Evolutionary conservation across 441 rosid genomes (phyloP), one percentile per base, ranked within the genome.

Genomic region (Isatis lusitanica): DNA sequence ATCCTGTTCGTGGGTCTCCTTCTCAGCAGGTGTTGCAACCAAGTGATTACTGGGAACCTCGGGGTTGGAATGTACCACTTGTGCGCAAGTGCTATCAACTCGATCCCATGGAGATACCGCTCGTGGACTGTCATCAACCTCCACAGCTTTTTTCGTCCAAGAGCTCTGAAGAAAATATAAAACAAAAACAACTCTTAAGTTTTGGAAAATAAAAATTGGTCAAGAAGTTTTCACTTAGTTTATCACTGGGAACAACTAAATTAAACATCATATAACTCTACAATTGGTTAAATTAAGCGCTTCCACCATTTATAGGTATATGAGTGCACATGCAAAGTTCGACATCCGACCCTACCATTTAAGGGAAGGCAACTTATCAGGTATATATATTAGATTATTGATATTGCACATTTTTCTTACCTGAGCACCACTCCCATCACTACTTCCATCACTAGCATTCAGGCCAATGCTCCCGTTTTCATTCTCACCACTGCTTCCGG

Each of bases 81-180:
- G 89, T 28, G 88, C 91, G 57, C 88, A 85, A 71, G 86, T 86
- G 80, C 93, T 89, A 77, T 87, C 93, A 78, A 87, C 85, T 74
- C 85, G 83, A 66, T 81, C 70, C 67, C 78, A 76, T 46, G 81
- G 75, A 74, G 91, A 83, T 28, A 63, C 59, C 28, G 83, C 84
- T 50, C 56, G 77, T 53, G 84, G 85, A 77, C 87, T 85, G 74
- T 83, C 87, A 75, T 85, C 87, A 76, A 73, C 74, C 47, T 87
- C 88, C 31, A 81, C 83, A 35, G 79, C 84, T 71, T 57, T 84
- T 79, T 84, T 89, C 7, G 93, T 86, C 90, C 94, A 89, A 39
- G 91, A 89, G 83, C 89, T 84, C 97, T 91, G 86, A 26, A 57
- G 24, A 55, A 69, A 76, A 50, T 15, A 36, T 28, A 46, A n/a